phyloP scores from a whole-genome alignment of 2,329 filamentous ascomycete species.

The Xylariomycetidae sp. region DNA sequence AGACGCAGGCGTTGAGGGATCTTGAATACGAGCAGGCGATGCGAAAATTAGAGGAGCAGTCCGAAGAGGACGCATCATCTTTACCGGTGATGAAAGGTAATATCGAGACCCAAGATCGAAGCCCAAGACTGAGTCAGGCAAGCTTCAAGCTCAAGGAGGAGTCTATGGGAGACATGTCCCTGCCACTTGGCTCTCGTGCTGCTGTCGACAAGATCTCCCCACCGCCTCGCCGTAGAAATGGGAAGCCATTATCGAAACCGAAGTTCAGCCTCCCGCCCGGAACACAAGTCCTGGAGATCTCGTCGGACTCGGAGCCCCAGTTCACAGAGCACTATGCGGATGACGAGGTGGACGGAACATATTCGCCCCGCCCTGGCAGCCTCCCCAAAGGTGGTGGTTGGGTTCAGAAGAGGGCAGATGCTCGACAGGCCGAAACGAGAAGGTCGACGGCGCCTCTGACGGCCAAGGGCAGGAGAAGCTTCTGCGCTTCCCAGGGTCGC shows the following conservation, averaged over 20 bases:
- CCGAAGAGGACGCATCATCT: too few species aligned
- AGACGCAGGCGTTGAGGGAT: constrained; percentile 20
- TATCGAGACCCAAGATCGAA: constrained; percentile 3
- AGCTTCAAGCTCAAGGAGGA: constrained; percentile 1
- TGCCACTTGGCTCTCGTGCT: too few species aligned
- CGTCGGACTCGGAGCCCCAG: constrained; percentile 29
- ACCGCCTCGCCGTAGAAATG: too few species aligned
- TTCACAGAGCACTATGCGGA: constrained; percentile 33
- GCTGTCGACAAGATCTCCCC: too few species aligned
- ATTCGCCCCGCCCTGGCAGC: constrained; percentile 19
- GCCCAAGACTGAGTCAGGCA: not conserved
- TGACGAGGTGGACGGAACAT: constrained; percentile 33
- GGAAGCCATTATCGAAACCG: too few species aligned
- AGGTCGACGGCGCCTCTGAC: constrained; percentile 11
- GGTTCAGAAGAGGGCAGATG: constrained; percentile 19
- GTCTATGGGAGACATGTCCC: too few species aligned
- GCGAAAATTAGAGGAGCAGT: constrained; percentile 32
- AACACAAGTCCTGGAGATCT: constrained; percentile 33
- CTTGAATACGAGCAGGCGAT: constrained; percentile 41
- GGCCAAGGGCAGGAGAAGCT: constrained; percentile 1
- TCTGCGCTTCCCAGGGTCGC: constrained; percentile 12
- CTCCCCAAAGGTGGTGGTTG: constrained; percentile 15
- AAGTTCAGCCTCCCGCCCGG: constrained; percentile 30
- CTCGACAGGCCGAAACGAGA: constrained; percentile 3
- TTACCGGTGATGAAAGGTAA: constrained; percentile 12